Conservation (phyloP, 2,329 filamentous ascomycete genomes). For the Davidsoniella neocaledoniae region DNA sequence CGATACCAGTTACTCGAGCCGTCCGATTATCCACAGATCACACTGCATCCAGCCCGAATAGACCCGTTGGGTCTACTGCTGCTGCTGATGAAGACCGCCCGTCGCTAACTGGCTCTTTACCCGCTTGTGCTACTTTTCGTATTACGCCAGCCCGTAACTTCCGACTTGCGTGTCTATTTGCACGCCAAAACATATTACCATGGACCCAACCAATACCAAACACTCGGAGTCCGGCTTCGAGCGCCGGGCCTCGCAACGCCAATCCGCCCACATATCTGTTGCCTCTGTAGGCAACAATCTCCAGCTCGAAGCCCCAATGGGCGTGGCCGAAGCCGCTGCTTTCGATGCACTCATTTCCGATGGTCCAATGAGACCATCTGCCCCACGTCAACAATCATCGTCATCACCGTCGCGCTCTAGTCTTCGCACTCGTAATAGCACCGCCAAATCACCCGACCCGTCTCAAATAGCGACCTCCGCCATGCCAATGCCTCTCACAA, state of each 20-base stretch:
- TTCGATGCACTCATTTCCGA: conserved; percentile 12
- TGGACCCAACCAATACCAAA: conserved; percentile 4
- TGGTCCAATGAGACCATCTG: conserved; percentile 1
- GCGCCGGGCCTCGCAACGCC: conserved; percentile 7
- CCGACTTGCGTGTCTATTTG: background rate
- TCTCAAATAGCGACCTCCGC: conserved; percentile 1
- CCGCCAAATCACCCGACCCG: background rate
- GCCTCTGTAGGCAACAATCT: background rate
- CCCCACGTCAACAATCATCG: conserved; percentile 1
- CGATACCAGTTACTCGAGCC: too few relatives aligned
- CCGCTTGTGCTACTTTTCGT: background rate
- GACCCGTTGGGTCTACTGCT: too few relatives aligned
- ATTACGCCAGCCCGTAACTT: background rate
- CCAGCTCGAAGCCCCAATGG: conserved; percentile 1
- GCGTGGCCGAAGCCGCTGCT: conserved; percentile 3
- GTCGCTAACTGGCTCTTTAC: background rate
- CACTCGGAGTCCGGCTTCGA: conserved; percentile 6
- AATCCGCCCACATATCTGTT: conserved; percentile 5
- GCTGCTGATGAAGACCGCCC: background rate
- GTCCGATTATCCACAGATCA: too few relatives aligned
- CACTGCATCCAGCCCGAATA: too few relatives aligned
- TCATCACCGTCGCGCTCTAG: conserved; percentile 1
- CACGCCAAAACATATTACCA: background rate
- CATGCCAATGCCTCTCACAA: background rate
- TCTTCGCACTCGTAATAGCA: background rate